These are phyloP conservation scores for Dichotomopilus funicola DNA, from an alignment of 2,329 filamentous ascomycete genomes.

Conservation along the genomic window DNA sequence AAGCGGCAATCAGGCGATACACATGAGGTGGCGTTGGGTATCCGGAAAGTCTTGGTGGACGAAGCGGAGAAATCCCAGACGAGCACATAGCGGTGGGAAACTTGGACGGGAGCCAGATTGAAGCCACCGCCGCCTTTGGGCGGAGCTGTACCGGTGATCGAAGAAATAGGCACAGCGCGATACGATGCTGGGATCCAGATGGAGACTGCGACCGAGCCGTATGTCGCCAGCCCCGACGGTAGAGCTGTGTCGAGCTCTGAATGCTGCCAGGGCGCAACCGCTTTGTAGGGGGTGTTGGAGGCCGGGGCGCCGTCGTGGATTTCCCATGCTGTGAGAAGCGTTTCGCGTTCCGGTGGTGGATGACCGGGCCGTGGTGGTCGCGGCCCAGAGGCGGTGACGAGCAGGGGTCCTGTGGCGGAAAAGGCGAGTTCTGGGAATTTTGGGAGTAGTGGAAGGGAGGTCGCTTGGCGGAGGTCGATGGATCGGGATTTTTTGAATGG, in stretches of 20 bases:
- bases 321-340: conserved; percentile 36
- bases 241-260: conserved; percentile 35
- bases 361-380: conserved; percentile 33
- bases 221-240: conserved; percentile 32
- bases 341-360: conserved; percentile 34
- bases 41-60: conserved; percentile 34
- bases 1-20: conserved; percentile 37
- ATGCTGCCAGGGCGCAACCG: conserved; percentile 34
- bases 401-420: conserved; percentile 34
- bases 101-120: conserved; percentile 30
- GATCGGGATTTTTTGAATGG: conserved; percentile 31
- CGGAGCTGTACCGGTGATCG: conserved; percentile 1
- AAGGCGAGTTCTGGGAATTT: conserved; percentile 36
- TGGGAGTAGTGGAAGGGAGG: conserved; percentile 31
- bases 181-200: conserved; percentile 37
- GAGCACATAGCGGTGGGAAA: conserved; percentile 32
- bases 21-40: conserved; percentile 34
- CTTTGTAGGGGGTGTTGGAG: conserved; percentile 30
- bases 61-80: conserved; percentile 36
- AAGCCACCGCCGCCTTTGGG: conserved; percentile 25
- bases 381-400: conserved; percentile 34
- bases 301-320: conserved; percentile 24
- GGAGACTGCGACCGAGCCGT: conserved; percentile 34
- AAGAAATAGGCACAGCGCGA: conserved; percentile 28
- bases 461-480: conserved; percentile 32